These are phyloP conservation scores for Talaromyces sp. DNA, from an alignment of 2,329 filamentous ascomycete genomes.

Conservation along the genomic window DNA sequence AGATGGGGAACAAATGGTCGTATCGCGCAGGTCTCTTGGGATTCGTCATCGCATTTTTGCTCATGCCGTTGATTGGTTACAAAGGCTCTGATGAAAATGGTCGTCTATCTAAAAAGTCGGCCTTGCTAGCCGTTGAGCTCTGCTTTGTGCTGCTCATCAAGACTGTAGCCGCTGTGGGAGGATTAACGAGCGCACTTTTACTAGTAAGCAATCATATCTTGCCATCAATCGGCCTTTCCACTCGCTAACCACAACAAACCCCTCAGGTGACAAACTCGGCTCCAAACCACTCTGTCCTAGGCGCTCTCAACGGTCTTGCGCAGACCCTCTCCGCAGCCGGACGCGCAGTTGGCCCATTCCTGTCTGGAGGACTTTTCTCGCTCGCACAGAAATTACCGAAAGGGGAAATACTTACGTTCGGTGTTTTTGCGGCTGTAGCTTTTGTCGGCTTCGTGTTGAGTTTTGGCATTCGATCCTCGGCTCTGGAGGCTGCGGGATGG, in stretches of 20 bases:
- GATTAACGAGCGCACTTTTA: slow-evolving; percentile 80
- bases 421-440: slow-evolving; percentile 76
- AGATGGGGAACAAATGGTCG: slow-evolving; percentile 76
- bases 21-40: slow-evolving; percentile 75
- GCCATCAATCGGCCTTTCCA: not conserved
- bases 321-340: slow-evolving; percentile 91
- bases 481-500: slow-evolving; percentile 56
- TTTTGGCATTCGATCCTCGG: slow-evolving; percentile 65
- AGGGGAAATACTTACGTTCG: slow-evolving; percentile 80
- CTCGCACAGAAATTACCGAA: slow-evolving; percentile 66
- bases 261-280: slow-evolving; percentile 85
- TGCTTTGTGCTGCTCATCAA: slow-evolving; percentile 77
- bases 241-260: not conserved
- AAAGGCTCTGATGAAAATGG: slow-evolving; percentile 54
- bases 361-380: slow-evolving; percentile 82
- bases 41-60: slow-evolving; percentile 72
- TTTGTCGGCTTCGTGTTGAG: slow-evolving; percentile 75
- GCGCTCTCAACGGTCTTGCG: slow-evolving; percentile 86
- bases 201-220: slow-evolving; percentile 54
- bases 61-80: slow-evolving; percentile 89
- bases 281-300: slow-evolving; percentile 76
- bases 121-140: slow-evolving; percentile 75
- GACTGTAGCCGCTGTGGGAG: slow-evolving; percentile 83
- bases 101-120: slow-evolving; percentile 54
- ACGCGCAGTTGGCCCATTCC: slow-evolving; percentile 78